Evolutionary conservation across 441 rosid species (phyloP).

Genomic region (Omphalea diandra): DNA sequence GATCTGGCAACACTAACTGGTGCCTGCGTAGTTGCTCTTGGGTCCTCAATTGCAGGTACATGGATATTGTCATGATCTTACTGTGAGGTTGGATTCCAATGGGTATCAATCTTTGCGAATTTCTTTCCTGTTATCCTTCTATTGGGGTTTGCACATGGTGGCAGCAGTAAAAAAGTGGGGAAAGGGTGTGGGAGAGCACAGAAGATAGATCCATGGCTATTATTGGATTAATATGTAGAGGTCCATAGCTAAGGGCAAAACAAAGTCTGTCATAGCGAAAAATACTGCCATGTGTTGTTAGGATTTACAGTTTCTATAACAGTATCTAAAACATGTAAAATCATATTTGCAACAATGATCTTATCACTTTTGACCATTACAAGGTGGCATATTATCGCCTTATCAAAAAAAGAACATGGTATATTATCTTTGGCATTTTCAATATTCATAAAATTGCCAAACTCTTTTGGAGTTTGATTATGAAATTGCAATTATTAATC

Average conservation of each 20-base stretch:
- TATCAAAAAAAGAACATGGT: no score
- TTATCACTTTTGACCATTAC: background rate
- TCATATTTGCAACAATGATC: background rate
- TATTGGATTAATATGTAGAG: background rate
- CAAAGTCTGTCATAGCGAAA: background rate
- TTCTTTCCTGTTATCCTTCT: background rate
- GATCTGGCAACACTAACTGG: constrained; percentile 94
- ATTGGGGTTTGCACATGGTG: background rate
- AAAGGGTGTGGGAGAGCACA: background rate
- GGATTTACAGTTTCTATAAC: background rate
- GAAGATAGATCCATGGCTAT: background rate
- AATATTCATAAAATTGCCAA: background rate
- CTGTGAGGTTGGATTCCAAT: background rate
- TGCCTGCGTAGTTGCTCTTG: constrained; percentile 88
- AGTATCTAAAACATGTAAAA: background rate
- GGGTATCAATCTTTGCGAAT: background rate
- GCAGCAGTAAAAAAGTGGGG: background rate
- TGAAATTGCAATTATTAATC: constrained; percentile 1
- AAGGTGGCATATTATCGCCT: background rate
- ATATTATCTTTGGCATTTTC: no score
- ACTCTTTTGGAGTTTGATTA: background rate
- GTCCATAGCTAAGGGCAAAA: background rate
- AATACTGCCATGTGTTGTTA: background rate
- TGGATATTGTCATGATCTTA: background rate
- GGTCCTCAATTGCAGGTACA: constrained; percentile 91